Evolutionary conservation across 352 stramenopile species (phyloP), one percentile per base, ranked within the genome.

Genomic region (Globisporangium solare): DNA sequence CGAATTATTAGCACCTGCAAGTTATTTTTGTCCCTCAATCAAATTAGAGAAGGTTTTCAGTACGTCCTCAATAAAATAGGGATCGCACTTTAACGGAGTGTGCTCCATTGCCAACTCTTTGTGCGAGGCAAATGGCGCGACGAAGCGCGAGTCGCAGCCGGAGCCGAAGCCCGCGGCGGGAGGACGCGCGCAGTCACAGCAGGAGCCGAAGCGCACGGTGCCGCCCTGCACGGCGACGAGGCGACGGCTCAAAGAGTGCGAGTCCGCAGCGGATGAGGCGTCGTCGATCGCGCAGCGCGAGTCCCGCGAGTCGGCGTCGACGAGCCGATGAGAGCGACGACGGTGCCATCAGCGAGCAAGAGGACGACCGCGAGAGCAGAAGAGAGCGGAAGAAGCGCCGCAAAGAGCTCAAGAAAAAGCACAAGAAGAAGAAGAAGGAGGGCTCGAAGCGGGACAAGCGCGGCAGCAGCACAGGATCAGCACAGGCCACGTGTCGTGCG

Each of bases 371-470:
- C 24, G 24, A 27, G 18, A 67, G 35, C 22, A 40, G 58, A 49
- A 32, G 18, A 4, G 51, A 75, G 24, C 56, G 60, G 40, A 71
- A 69, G 32, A 61, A 58, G 42, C 42, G 54, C 15, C 27, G 24
- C 32, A 71, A 74, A 52, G 73, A 72, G 22, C 63, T 67, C n/a
- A 61, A 63, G 27, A 60, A 71, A 43, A 67, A 70, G 32, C 51
- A 64, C 58, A 77, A 60, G 51, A 60, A 61, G 32, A 15, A 61
- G 32, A 15, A 74, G 15, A 56, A 66, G 10, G 45, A 63, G 40
- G 21, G 64, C 6, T 27, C 43, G 11, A 31, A 20, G 20, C 2
- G 17, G 2, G 11, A 41, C 6, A 21, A 32, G 13, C 47, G 22
- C 22, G 22, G 27, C 3, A 42, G 18, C 12, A 48, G 67, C 31